Base-by-base conservation (phyloP, 2,329 filamentous ascomycete genomes). In the Fusarium decemcellulare region DNA sequence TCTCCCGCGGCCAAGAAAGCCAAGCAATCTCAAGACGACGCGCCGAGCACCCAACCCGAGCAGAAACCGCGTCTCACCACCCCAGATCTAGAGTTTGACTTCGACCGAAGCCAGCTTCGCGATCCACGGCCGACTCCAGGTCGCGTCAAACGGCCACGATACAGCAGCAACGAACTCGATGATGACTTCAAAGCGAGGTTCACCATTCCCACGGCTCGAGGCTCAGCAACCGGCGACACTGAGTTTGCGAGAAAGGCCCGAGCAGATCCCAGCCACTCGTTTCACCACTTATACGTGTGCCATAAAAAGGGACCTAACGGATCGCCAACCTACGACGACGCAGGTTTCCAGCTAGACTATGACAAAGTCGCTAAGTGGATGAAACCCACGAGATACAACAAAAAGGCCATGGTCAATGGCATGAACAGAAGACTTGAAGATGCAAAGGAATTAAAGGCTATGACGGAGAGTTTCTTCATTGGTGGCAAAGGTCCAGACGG, bases 281-380 rank as follows among this genome's bases (percentile, higher is more conserved):
- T 64, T 9, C 63, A 70, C 16, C 27, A 73, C 14, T 23, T 73
- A 0, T 2, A 68, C 8, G 23, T 68, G 10, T 73, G 71, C n/a
- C 56, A 63, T n/a, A 57, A 63, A 10, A 72, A 72, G 30, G 66
- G 66, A 4, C 54, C 57, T 2, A 23, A 72, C 9, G 71, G 71
- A 3, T 48, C 59, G 0, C 66, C 71, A 0, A 61, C 66, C 2
- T 73, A 72, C 5, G 66, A 73, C 16, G 7, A 5, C 0, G 66
- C 48, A 0, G 68, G 71, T 2, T 73, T 66, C 15, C 63, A 73
- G 39, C 61, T 73, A 2, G 71, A 73, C 16, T 72, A 61, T 37
- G 15, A 61, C 0, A 73, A 73, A 15, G 67, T 73, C 0, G 43
- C 43, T 5, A 39, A 54, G 11, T 61, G 52, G 58, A 72, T 73